phyloP scores from a whole-genome alignment of 345 rosid genomes.

The Moricandia arvensis region DNA sequence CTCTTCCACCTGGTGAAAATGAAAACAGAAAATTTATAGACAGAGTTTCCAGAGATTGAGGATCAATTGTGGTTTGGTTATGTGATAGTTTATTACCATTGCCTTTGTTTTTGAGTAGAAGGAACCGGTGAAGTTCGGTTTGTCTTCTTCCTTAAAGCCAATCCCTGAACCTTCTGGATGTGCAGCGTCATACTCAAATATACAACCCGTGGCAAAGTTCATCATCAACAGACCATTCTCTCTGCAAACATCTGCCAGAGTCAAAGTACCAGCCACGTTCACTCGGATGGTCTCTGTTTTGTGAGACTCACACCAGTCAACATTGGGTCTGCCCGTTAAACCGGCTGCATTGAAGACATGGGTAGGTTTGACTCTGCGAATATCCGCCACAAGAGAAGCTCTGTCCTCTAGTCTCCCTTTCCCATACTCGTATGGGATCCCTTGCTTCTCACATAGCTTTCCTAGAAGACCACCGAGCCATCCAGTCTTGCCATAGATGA shows the following conservation, averaged over 20 bases:
- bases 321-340: constrained; percentile 91
- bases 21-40: background rate
- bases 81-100: constrained; percentile 46
- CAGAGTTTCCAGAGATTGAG: background rate
- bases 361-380: constrained; percentile 67
- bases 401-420: constrained; percentile 81
- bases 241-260: constrained; percentile 82
- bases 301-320: constrained; percentile 96
- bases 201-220: constrained; percentile 90
- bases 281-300: constrained; percentile 83
- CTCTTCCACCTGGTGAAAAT: constrained; percentile 72
- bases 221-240: constrained; percentile 70
- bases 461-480: constrained; percentile 94
- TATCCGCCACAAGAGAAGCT: constrained; percentile 63
- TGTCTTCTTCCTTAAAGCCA: constrained; percentile 78
- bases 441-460: constrained; percentile 74
- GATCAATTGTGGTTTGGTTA: background rate
- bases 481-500: constrained; percentile 88
- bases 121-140: constrained; percentile 75
- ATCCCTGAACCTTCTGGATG: constrained; percentile 86
- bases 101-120: constrained; percentile 89
- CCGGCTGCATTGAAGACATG: constrained; percentile 95
- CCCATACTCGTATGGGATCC: constrained; percentile 72
- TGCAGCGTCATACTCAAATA: constrained; percentile 78
- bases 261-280: constrained; percentile 81